These are phyloP conservation scores for Colletotrichum sp. DNA, from an alignment of 2,329 filamentous ascomycete species.

Conservation along the genomic window DNA sequence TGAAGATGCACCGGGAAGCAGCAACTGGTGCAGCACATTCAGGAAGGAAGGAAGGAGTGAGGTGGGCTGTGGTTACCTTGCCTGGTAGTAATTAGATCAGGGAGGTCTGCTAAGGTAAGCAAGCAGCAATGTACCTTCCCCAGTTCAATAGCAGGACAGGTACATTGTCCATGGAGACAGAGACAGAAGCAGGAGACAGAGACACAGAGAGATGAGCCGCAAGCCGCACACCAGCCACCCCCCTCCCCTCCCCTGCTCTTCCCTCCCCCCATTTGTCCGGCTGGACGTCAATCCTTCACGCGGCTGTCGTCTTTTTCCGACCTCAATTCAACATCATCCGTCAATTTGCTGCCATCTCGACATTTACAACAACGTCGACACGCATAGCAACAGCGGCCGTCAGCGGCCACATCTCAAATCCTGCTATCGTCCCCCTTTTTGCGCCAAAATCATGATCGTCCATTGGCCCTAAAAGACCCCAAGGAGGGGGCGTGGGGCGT, in stretches of 20 bases:
- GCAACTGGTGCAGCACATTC: background rate
- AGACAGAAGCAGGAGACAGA: background rate
- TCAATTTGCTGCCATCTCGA: background rate
- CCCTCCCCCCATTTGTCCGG: background rate
- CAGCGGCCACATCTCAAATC: background rate
- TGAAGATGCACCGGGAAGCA: background rate
- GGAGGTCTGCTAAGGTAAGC: background rate
- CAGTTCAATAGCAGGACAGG: background rate
- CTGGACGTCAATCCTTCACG: background rate
- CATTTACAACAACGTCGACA: background rate
- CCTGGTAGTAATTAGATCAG: background rate
- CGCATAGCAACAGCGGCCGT: background rate
- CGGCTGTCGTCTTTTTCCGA: background rate
- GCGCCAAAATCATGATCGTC: background rate
- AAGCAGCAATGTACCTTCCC: background rate
- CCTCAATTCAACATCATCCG: background rate
- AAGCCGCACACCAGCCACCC: background rate
- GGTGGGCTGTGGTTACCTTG: background rate
- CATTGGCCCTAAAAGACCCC: background rate
- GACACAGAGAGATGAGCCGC: background rate
- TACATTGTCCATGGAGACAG: background rate
- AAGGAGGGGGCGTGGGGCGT: constrained; percentile 12
- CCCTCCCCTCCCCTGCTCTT: background rate
- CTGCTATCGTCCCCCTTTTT: background rate
- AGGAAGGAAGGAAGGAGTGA: background rate